Base-by-base conservation (phyloP, 495 filamentous ascomycete genomes). In the Margaritispora aquatica region DNA sequence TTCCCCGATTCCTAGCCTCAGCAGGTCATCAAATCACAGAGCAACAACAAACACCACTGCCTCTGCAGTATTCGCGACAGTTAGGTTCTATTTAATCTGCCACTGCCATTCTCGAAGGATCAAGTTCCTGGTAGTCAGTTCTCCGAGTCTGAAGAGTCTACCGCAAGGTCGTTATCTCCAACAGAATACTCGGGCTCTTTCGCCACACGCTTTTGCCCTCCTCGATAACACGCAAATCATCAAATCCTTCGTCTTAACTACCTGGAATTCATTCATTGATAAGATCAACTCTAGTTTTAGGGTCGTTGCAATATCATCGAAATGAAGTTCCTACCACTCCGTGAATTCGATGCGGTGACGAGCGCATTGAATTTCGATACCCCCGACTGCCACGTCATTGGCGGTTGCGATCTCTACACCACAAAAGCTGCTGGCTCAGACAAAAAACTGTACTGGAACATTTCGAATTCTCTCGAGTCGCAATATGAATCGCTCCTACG, bases 321-420 rank as follows among this genome's bases (percentile, higher is more conserved):
- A 26, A 67, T 67, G 64, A 67, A 97, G 95, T 97, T 90, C 73
- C 83, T 97, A 59, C 90, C 92, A n/a, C 78, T 96, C 44, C 88
- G 83, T 66, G 85, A 90, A 27, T 88, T 97, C 69, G 90, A 97
- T 72, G 81, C 85, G 63, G 86, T 99, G 58, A 91, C 90, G 26
- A 86, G 84, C 69, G 88, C 93, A 48, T 81, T 99, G 64, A 96
- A 93, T 66, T 97, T 97, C 77, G 87, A 92, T 66, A 97, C 94
- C 1, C 80, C 85, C 15, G 92, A 97, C 69, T 91, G 88, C 66
- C 88, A 92, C 64, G 86, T 97, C 62, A 82, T 88, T 13, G 94
- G 94, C 56, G 87, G 89, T 48, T 96, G 92, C 77, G 94, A 99
- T 71, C 81, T 97, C 20, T 99, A 96, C 77, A 97, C 91, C 8